Base-by-base conservation (phyloP, 768 basidiomycete species). In the Dendrothele bispora region DNA sequence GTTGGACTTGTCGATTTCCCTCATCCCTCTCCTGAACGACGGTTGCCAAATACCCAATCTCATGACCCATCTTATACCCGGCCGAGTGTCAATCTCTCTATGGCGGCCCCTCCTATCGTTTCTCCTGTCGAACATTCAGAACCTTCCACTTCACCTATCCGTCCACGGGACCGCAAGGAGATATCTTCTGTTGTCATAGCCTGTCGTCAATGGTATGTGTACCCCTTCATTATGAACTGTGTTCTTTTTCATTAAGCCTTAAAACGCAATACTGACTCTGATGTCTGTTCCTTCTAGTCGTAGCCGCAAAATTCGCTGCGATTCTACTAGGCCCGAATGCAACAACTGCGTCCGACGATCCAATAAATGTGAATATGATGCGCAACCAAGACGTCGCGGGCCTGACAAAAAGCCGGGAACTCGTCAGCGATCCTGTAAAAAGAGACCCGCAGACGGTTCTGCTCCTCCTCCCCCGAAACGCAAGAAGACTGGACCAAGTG, bases 371-470 rank as follows among this genome's bases (percentile, higher is more conserved):
- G 77, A 84, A 68, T 91, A 91, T 67, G 89, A 91, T 62, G 71
- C 80, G 24, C 84, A 78, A 46, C 88, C 88, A 57, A 89, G 87
- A 67, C 83, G 90, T 51, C 78, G 89, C 52, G 90, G 90, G 3
- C 89, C 89, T 53, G 89, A 91, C 77, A 91, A 89, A 70, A 81
- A 80, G 59, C 89, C 89, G 49, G 89, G 89, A 24, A 90, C 88
- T 49, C 79, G 88, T 53, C 86, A 88, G 63, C 78, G 89, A 56
- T 85, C 84, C 47, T 90, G 87, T 77, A 91, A 91, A 80, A 91
- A 88, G 74, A 75, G 86, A 49, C 77, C 80, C 43, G 68, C 76
- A 29, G 82, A 83, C 52, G 77, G 72, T 43, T 70, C 77, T 53
- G 69, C 64, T 44, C 61, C 74, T 14, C 74, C 80, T 48, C 69